Evolutionary conservation across 129 eudicot genomes (phyloP).

Genomic region (Glebionis coronaria): DNA sequence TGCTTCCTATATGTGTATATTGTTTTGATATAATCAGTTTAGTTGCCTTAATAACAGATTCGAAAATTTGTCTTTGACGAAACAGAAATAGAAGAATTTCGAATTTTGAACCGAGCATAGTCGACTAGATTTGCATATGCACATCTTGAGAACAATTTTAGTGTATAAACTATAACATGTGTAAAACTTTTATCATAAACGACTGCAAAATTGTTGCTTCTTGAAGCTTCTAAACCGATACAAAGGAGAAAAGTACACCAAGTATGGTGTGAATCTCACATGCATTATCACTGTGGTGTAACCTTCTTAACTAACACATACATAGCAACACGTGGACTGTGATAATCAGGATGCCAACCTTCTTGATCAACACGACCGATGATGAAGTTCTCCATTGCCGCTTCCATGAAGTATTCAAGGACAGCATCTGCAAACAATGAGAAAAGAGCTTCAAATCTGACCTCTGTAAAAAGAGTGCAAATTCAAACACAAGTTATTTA

Average conservation of each 20-base stretch:
- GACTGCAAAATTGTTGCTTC: neutral
- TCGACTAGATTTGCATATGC: neutral
- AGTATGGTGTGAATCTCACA: neutral
- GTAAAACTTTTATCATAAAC: neutral
- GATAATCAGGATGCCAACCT: conserved; percentile 85
- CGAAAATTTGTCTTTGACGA: neutral
- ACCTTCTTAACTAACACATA: conserved; percentile 58
- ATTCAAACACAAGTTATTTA: conserved; percentile 19
- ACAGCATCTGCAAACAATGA: conserved; percentile 57
- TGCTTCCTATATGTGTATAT: neutral
- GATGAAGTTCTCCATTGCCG: conserved; percentile 61
- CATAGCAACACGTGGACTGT: conserved; percentile 72
- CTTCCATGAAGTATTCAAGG: conserved; percentile 83
- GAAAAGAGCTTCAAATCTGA: conserved; percentile 1
- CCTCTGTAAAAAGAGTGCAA: neutral
- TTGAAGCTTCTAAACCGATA: neutral
- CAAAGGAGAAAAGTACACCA: neutral
- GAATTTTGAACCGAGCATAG: neutral
- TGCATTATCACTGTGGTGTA: neutral
- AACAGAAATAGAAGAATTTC: too few species aligned
- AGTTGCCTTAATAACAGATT: too few species aligned
- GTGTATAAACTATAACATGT: neutral
- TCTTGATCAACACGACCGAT: conserved; percentile 70
- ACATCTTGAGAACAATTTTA: neutral
- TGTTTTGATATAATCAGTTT: neutral